Evolutionary conservation across 2,329 filamentous ascomycete genomes (phyloP).

Genomic region (Diaporthe australafricana): DNA sequence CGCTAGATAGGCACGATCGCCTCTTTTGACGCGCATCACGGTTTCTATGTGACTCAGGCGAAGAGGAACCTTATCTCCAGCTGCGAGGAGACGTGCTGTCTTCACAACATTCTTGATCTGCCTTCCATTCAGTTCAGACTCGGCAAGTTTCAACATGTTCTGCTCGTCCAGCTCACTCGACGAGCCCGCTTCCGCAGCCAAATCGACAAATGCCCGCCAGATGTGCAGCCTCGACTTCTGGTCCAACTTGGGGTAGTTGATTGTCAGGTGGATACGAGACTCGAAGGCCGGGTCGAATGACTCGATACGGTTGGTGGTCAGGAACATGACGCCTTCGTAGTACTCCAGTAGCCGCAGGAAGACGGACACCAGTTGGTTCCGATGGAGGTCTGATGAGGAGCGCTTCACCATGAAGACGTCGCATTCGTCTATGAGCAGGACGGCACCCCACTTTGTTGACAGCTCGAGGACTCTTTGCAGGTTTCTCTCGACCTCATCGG

Average conservation of each 20-base stretch:
- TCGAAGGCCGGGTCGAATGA: slow-evolving; percentile 51
- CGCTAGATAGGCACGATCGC: too few relatives aligned
- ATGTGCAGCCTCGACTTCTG: neutral
- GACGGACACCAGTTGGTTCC: slow-evolving; percentile 53
- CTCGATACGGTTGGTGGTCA: slow-evolving; percentile 51
- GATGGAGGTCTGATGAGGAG: slow-evolving; percentile 45
- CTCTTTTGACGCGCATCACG: too few relatives aligned
- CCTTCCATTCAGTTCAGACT: neutral
- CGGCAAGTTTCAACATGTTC: neutral
- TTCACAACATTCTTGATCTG: too few relatives aligned
- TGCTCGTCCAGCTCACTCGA: neutral
- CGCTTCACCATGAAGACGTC: slow-evolving; percentile 55
- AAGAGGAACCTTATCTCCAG: too few relatives aligned
- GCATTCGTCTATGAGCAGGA: slow-evolving; percentile 56
- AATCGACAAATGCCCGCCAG: neutral
- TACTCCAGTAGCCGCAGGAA: slow-evolving; percentile 49
- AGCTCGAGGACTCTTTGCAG: slow-evolving; percentile 49
- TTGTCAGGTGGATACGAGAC: slow-evolving; percentile 47
- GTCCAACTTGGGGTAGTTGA: neutral
- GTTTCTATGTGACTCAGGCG: too few relatives aligned
- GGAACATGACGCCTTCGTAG: slow-evolving; percentile 51
- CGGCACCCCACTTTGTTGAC: slow-evolving; percentile 53
- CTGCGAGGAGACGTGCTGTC: too few relatives aligned
- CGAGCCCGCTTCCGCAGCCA: neutral
- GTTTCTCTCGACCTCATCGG: slow-evolving; percentile 47